Base-by-base conservation (phyloP, 2,329 filamentous ascomycete species). In the Fusarium sp. region DNA sequence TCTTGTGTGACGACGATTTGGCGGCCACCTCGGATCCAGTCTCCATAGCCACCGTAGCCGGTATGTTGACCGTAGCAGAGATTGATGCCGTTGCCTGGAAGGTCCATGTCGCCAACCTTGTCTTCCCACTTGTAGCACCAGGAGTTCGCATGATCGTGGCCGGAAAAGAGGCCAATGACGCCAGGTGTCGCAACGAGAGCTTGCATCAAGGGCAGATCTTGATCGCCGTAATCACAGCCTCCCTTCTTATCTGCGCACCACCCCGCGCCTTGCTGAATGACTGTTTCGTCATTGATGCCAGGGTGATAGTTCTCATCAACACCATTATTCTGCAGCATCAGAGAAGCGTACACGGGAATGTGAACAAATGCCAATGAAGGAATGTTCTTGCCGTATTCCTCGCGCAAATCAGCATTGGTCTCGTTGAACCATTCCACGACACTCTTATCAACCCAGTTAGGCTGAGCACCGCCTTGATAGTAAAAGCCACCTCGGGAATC, bases 21-120 rank as follows among this genome's bases (percentile, higher is more conserved):
- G 0, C 90, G 83, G 4, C 86, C 85, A 2, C 91, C 91, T 1
- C 91, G 86, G 12, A 86, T 86, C 87, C 88, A 92, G 54, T 84
- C 83, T 0, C 90, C 89, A 70, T 93, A 93, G 0, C 92, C 91
- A 3, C 91, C 91, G 63, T 93, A 93, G 2, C 92, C 91, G 0
- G 89, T 87, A 70, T 91, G 91, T 73, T 92, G 88, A 4, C 90
- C 89, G 76, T 91, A 92, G 73, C 86, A 88, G 11, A 88, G 72
- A 60, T 85, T 83, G 46, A 84, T 77, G 1, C 84, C 85, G 58
- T 83, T 85, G 1, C 85, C 86, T 0, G 72, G 33, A 5, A 83
- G 72, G 0, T 74, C 72, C 78, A 82, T 80, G 63, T 92, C 90
- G 44, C 90, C 83, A 8, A 82, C 81, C 7, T 78, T 72, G 3